phyloP scores from a whole-genome alignment of 1,284 basidiomycete genomes.

The Anthracocystis panici-leucophaei region DNA sequence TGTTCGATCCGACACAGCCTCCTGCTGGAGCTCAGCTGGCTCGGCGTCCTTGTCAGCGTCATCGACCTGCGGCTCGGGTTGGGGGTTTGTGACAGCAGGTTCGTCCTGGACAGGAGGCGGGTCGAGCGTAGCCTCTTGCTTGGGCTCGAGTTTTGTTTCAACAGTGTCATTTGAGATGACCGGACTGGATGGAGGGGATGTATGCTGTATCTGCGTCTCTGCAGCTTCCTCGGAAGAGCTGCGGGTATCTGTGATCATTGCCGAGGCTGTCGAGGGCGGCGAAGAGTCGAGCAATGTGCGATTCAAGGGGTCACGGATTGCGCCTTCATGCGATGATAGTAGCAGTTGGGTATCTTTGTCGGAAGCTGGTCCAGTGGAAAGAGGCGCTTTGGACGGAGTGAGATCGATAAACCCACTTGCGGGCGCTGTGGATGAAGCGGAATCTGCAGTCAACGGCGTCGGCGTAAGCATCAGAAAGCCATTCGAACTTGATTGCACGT shows the following conservation, averaged over 20 bases:
- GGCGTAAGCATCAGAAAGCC: neutral
- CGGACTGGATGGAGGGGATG: conserved; percentile 16
- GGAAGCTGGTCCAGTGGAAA: neutral
- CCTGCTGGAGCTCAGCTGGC: neutral
- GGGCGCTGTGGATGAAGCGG: neutral
- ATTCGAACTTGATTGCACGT: neutral
- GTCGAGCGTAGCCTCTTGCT: neutral
- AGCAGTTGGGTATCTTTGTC: conserved; percentile 2
- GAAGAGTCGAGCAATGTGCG: conserved; percentile 11
- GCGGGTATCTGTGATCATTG: conserved; percentile 14
- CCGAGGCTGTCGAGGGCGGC: neutral
- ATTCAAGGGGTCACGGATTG: conserved; percentile 36
- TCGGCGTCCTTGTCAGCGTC: conserved; percentile 1
- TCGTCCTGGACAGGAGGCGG: neutral
- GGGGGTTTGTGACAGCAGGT: neutral
- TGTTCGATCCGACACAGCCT: neutral
- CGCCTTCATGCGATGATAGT: conserved; percentile 26
- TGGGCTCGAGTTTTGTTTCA: neutral
- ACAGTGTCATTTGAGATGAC: neutral
- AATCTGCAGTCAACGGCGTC: neutral
- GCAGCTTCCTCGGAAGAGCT: conserved; percentile 36
- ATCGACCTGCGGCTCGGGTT: neutral
- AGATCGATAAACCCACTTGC: conserved; percentile 35
- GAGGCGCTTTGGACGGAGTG: conserved; percentile 3
- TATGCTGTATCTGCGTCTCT: conserved; percentile 16